Conservation (phyloP, 2,329 filamentous ascomycete species). For the Colletotrichum musicola region DNA sequence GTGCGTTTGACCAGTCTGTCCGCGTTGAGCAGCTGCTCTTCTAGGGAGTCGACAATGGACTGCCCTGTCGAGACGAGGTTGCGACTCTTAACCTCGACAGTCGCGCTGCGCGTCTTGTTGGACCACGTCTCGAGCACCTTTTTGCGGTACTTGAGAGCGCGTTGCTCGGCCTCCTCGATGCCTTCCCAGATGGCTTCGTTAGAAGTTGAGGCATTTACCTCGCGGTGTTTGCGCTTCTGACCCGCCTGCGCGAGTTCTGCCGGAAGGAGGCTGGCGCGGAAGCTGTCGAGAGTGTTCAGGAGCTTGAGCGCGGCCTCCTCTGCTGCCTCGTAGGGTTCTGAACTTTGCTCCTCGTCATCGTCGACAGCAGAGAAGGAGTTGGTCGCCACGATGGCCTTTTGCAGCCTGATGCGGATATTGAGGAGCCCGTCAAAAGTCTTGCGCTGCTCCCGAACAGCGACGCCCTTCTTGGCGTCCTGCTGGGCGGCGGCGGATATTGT, state of each 20-base stretch:
- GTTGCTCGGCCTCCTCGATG: constrained; percentile 75
- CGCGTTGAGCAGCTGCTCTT: constrained; percentile 74
- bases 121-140: constrained; percentile 92
- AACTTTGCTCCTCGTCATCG: constrained; percentile 50
- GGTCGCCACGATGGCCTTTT: constrained; percentile 87
- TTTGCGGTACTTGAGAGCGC: constrained; percentile 72
- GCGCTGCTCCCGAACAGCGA: constrained; percentile 87
- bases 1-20: constrained; percentile 79
- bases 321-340: constrained; percentile 76
- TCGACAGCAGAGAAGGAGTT: constrained; percentile 76
- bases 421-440: constrained; percentile 89
- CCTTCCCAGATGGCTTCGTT: constrained; percentile 78
- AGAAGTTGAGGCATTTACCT: constrained; percentile 65
- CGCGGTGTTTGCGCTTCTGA: constrained; percentile 72
- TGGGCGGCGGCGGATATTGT: constrained; percentile 74
- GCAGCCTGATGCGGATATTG: constrained; percentile 90
- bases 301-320: constrained; percentile 88
- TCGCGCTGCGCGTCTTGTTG: constrained; percentile 73
- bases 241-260: constrained; percentile 51
- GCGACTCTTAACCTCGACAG: constrained; percentile 66
- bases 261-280: constrained; percentile 72
- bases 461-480: constrained; percentile 85
- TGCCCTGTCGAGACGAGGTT: constrained; percentile 69
- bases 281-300: constrained; percentile 82
- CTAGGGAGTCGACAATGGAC: constrained; percentile 75